A percentile compares a stretch with the other conserved stretches of the same genome.
These are phyloP conservation scores for Solanum chacoense DNA, from an alignment of 305 asterid genomes.

Conservation along the genomic window DNA sequence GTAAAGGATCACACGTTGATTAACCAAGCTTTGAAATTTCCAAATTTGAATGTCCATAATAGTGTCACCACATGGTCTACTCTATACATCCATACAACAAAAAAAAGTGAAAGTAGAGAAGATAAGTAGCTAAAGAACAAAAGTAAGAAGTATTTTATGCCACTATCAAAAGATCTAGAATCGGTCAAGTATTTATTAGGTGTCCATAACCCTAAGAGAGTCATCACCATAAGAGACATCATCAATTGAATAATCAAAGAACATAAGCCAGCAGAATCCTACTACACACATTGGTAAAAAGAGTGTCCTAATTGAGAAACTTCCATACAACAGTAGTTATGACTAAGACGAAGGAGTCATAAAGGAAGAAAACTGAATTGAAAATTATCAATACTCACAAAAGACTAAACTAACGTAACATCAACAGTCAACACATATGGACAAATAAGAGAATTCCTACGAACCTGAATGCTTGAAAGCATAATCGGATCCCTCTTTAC, in stretches of 20 bases:
- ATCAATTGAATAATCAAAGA: background rate
- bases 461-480: background rate
- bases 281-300: background rate
- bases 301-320: background rate
- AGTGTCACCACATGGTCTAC: background rate
- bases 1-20: background rate
- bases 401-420: background rate
- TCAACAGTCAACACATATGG: background rate
- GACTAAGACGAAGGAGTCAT: background rate
- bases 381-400: background rate
- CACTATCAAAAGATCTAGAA: background rate
- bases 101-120: background rate
- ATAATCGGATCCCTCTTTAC: background rate
- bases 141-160: background rate
- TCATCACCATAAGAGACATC: background rate
- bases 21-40: background rate
- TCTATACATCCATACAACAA: background rate
- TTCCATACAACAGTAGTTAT: background rate
- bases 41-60: background rate
- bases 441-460: background rate
- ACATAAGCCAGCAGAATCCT: background rate
- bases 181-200: background rate
- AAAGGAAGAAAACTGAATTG: background rate
- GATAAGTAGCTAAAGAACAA: background rate
- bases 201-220: background rate